Evolutionary conservation across 352 stramenopile genomes (phyloP).

Genomic region (Bremia lactucae): DNA sequence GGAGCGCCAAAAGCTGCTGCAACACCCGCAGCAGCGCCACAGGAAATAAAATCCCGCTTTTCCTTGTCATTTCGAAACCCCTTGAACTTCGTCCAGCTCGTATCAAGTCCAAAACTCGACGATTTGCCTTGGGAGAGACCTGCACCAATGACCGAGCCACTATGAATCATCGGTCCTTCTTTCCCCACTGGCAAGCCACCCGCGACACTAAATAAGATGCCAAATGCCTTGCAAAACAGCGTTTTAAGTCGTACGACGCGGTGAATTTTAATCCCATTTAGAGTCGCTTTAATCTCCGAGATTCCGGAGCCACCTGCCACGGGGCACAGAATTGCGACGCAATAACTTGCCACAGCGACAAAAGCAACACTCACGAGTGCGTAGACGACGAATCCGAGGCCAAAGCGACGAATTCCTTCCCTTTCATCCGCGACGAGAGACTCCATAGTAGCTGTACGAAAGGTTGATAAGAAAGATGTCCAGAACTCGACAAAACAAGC

Average conservation of each 20-base stretch:
- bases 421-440: slow-evolving; percentile 53
- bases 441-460: slow-evolving; percentile 89
- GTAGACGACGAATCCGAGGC: slow-evolving; percentile 84
- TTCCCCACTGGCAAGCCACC: slow-evolving; percentile 74
- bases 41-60: slow-evolving; percentile 96
- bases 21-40: slow-evolving; percentile 94
- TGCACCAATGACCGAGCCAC: slow-evolving; percentile 88
- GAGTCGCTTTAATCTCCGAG: slow-evolving; percentile 95
- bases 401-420: slow-evolving; percentile 35
- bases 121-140: slow-evolving; percentile 92
- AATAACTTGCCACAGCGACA: slow-evolving; percentile 81
- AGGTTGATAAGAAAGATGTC: slow-evolving; percentile 73
- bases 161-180: slow-evolving; percentile 89
- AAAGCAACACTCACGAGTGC: slow-evolving; percentile 88
- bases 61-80: slow-evolving; percentile 92
- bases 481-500: slow-evolving; percentile 90
- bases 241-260: slow-evolving; percentile 94
- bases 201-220: slow-evolving; percentile 78
- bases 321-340: slow-evolving; percentile 92
- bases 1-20: slow-evolving; percentile 95
- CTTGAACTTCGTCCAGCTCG: slow-evolving; percentile 84
- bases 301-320: slow-evolving; percentile 93
- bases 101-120: slow-evolving; percentile 80
- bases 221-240: slow-evolving; percentile 91
- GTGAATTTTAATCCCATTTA: slow-evolving; percentile 97